phyloP scores from a whole-genome alignment of 164 flowering plant genomes.

The Stephania cephalantha region DNA sequence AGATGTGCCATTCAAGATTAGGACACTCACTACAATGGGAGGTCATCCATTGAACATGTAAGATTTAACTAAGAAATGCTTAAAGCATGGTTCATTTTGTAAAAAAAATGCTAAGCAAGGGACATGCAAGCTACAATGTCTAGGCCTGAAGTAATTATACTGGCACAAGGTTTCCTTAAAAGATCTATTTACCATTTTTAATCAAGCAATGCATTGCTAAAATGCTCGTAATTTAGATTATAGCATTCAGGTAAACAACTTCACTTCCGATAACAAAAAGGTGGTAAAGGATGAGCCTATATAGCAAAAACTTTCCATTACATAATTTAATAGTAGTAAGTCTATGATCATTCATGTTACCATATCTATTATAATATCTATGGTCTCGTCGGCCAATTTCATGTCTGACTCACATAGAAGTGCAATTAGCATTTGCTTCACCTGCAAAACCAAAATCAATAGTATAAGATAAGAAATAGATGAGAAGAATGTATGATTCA shows the following conservation, averaged over 20 bases:
- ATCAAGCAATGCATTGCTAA: too few relatives aligned
- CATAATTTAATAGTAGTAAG: not conserved
- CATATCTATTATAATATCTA: slow-evolving; percentile 86
- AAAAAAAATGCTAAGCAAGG: not conserved
- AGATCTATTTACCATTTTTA: too few relatives aligned
- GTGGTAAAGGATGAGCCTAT: not conserved
- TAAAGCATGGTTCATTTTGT: not conserved
- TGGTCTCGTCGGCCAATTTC: slow-evolving; percentile 89
- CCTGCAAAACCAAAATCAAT: slow-evolving; percentile 54
- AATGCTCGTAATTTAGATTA: too few relatives aligned
- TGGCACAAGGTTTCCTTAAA: not conserved
- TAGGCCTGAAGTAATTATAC: not conserved
- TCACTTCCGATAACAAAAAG: not conserved
- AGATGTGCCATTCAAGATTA: not conserved
- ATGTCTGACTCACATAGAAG: slow-evolving; percentile 88
- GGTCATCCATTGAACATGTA: not conserved
- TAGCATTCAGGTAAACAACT: not conserved
- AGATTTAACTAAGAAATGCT: not conserved
- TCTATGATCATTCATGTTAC: slow-evolving; percentile 25
- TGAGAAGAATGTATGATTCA: not conserved
- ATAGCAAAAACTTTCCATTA: not conserved
- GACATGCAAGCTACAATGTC: not conserved
- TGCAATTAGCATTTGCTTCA: slow-evolving; percentile 94
- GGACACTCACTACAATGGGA: not conserved
- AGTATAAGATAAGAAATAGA: slow-evolving; percentile 11